phyloP scores from a whole-genome alignment of 352 stramenopile genomes.

The Phytophthora litchii region DNA sequence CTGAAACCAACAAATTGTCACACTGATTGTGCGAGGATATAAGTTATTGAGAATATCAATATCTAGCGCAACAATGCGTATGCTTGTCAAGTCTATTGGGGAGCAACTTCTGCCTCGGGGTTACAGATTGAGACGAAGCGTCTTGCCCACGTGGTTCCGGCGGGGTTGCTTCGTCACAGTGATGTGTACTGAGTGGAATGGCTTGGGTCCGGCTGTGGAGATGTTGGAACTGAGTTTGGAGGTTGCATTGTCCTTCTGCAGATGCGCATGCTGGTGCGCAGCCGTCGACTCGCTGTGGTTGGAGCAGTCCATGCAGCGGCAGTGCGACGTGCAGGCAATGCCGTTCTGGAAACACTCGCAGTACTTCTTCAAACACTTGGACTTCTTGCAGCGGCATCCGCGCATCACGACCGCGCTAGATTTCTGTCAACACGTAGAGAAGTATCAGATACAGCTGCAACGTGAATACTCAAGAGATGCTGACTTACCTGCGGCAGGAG shows the following conservation, averaged over 20 bases:
- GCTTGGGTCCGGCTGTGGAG: constrained; percentile 9
- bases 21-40: not conserved
- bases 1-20: not conserved
- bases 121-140: constrained; percentile 56
- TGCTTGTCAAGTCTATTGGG: constrained; percentile 7
- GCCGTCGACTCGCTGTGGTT: constrained; percentile 70
- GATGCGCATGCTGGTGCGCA: constrained; percentile 37
- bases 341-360: constrained; percentile 98
- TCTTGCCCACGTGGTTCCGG: constrained; percentile 66
- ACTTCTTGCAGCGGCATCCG: constrained; percentile 97
- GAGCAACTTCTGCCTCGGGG: constrained; percentile 1
- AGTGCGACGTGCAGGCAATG: constrained; percentile 90
- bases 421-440: constrained; percentile 38
- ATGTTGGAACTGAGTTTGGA: constrained; percentile 10
- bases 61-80: not conserved
- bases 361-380: constrained; percentile 98
- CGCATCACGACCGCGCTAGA: constrained; percentile 74
- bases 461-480: not conserved
- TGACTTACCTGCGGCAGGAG: constrained; percentile 61
- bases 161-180: constrained; percentile 76
- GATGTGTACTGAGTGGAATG: constrained; percentile 68
- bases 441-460: constrained; percentile 3
- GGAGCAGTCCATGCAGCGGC: constrained; percentile 95
- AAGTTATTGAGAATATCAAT: not conserved
- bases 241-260: constrained; percentile 30